Base-by-base conservation (phyloP, 495 filamentous ascomycete species). In the Hypoxylon subgilvum region DNA sequence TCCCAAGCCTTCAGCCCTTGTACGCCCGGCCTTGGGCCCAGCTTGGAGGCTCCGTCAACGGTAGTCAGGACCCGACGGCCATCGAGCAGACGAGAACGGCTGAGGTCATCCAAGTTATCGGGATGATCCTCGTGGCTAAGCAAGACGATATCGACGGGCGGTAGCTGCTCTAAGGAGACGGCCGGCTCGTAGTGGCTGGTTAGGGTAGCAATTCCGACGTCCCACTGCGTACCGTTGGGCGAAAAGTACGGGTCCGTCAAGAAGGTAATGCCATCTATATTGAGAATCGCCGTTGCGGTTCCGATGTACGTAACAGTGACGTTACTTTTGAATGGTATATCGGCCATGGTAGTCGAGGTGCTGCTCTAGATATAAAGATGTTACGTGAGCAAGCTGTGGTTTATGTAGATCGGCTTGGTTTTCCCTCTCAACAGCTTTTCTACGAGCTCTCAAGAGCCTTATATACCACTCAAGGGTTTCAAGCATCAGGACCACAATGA, bases 211-310 rank as follows among this genome's bases (percentile, higher is more conserved):
- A 60, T 43, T 17, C 69, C 72, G 2, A 67, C 9, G 21, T 73
- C 68, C 67, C 69, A 81, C 19, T 55, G 25, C 1, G 76, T 75
- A 6, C 71, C 74, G 17, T 72, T 71, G 0, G 76, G 72, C 0
- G 74, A 78, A 66, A 84, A 84, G 52, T 82, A 73, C 2, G 82
- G 82, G 52, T 84, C 80, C 0, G 81, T 83, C 1, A 84, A 66
- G 51, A 82, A 64, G 21, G 73, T 79, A 55, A 79, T 57, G 22
- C 68, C 71, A 47, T 79, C 61, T 49, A 84, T 69, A 12, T 77
- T 63, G 13, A 83, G 35, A 32, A 83, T 73, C 31, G 79, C 79
- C 3, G 79, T 80, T 10, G 80, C 80, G 0, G 80, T 83, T 34
- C 73, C 76, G 53, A 84, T 77, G 63, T 81, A 71, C 7, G 77